These are phyloP conservation scores for Phaseolus lunatus DNA, from an alignment of 306 rosid species.

Conservation along the genomic window DNA sequence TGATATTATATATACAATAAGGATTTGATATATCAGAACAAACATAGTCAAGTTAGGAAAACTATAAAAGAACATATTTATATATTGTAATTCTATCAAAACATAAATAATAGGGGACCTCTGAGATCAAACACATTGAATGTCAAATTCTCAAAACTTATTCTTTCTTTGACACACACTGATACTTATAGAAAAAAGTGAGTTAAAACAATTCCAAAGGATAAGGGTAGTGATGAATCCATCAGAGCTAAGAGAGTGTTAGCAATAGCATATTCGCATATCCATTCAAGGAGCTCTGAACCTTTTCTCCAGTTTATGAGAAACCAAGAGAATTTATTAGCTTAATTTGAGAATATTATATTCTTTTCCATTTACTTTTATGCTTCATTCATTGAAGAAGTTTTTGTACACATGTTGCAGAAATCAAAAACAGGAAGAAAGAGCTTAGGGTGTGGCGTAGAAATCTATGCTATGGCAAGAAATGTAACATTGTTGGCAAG, in stretches of 20 bases:
- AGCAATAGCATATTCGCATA: conserved; percentile 60
- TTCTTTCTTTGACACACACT: conserved; percentile 4
- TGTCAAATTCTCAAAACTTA: conserved; percentile 7
- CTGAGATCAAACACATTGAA: conserved; percentile 29
- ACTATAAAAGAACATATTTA: conserved; percentile 3
- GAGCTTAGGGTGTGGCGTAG: conserved; percentile 5
- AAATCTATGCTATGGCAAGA: conserved; percentile 12
- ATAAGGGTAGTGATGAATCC: conserved; percentile 50
- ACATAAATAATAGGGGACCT: conserved; percentile 27
- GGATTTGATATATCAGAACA: conserved; percentile 3
- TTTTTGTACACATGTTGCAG: conserved; percentile 29
- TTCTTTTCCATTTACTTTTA: conserved; percentile 25
- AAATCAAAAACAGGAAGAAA: background rate
- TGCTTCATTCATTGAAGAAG: conserved; percentile 31
- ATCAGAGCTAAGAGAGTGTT: conserved; percentile 37
- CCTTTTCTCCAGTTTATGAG: conserved; percentile 38
- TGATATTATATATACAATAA: conserved; percentile 1
- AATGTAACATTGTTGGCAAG: conserved; percentile 30
- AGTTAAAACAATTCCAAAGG: background rate
- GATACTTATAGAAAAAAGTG: conserved; percentile 22
- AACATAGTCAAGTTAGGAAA: background rate
- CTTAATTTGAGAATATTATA: conserved; percentile 39
- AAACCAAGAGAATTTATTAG: conserved; percentile 33
- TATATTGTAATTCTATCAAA: conserved; percentile 15
- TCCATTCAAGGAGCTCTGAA: conserved; percentile 40